These are phyloP conservation scores for Colletotrichum sp. DNA, from an alignment of 2,329 filamentous ascomycete genomes.

Conservation along the genomic window DNA sequence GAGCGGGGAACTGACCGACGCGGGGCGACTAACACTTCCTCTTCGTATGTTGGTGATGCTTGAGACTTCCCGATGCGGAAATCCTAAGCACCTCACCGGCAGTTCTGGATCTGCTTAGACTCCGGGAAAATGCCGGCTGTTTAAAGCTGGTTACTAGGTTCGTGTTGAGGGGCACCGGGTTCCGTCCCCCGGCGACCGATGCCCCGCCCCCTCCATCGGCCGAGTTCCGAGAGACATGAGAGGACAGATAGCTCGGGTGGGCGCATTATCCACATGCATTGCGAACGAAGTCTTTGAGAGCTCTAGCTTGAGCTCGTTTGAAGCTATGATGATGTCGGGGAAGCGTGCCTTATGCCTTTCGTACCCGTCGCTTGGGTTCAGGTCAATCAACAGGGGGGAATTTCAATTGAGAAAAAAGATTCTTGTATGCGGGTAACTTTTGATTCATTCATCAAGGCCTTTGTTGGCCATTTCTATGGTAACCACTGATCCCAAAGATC, in stretches of 20 bases:
- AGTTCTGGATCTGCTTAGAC: not conserved
- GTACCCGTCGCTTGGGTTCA: not conserved
- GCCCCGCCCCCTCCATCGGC: not conserved
- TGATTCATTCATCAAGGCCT: not conserved
- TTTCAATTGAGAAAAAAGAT: not conserved
- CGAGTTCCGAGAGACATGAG: not conserved
- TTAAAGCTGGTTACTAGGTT: not conserved
- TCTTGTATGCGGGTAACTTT: not conserved
- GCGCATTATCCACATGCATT: not conserved
- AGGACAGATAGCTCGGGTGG: not conserved
- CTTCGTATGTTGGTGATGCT: not conserved
- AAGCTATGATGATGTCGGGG: not conserved
- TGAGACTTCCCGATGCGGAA: not conserved
- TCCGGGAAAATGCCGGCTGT: not conserved
- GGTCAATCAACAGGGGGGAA: not conserved
- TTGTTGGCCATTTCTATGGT: not conserved
- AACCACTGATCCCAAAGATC: not conserved
- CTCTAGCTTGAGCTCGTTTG: not conserved
- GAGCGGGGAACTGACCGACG: slow-evolving; percentile 3
- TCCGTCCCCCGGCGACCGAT: not conserved
- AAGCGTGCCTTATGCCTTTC: not conserved
- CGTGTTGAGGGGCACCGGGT: not conserved
- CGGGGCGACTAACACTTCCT: slow-evolving; percentile 1
- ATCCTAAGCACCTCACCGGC: not conserved
- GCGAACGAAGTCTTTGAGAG: not conserved